A percentile compares a stretch with the other conserved stretches of the same genome.
Conservation (phyloP, 345 rosid species). For the Hibiscus trionum region DNA sequence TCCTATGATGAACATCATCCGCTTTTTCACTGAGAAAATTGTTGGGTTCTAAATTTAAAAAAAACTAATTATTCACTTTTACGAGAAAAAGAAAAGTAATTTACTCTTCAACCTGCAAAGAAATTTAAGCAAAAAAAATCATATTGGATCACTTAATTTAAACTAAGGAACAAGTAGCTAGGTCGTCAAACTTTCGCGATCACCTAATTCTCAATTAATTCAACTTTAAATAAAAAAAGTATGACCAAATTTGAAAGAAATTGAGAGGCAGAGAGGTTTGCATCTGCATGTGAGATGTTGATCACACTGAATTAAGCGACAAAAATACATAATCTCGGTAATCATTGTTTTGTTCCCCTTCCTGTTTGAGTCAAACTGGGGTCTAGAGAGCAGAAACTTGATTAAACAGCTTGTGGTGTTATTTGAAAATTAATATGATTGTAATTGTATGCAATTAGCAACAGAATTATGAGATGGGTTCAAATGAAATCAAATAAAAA, state of each 20-base stretch:
- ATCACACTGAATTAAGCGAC: neutral
- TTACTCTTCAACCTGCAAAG: too few species aligned
- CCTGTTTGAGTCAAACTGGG: constrained; percentile 3
- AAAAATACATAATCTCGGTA: neutral
- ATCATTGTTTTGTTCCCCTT: constrained; percentile 1
- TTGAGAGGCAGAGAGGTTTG: neutral
- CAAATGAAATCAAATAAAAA: too few species aligned
- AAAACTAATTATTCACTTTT: too few species aligned
- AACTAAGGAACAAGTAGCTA: too few species aligned
- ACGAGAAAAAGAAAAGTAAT: too few species aligned
- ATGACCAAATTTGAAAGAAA: neutral
- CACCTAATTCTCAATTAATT: neutral
- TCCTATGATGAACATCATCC: too few species aligned
- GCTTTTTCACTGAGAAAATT: too few species aligned
- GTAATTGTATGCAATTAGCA: neutral
- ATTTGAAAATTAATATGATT: too few species aligned
- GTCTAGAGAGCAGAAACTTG: neutral
- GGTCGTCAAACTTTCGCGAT: neutral
- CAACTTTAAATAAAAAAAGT: neutral
- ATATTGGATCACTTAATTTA: too few species aligned
- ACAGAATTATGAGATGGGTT: neutral
- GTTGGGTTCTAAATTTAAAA: too few species aligned
- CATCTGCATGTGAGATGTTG: constrained; percentile 3
- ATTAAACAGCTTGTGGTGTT: too few species aligned
- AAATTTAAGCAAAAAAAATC: too few species aligned